Conservation (phyloP, 768 basidiomycete species). For the Lentinula edodes region DNA sequence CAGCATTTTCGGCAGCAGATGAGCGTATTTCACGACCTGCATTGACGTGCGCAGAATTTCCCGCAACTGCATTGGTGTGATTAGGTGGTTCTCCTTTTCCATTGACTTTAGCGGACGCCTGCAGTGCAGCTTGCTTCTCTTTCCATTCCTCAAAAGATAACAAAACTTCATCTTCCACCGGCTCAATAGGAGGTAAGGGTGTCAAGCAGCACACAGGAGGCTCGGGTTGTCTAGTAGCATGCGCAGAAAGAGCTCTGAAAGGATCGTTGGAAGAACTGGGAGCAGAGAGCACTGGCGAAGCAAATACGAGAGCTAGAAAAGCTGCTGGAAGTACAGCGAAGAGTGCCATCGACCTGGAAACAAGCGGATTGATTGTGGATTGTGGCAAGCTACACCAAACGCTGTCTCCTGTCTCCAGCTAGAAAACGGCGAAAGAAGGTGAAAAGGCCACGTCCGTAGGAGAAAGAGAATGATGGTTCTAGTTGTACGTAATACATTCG, state of each 20-base stretch:
- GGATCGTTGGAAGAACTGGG: constrained; percentile 47
- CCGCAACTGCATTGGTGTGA: constrained; percentile 8
- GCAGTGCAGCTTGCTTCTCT: constrained; percentile 47
- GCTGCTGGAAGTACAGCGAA: neutral
- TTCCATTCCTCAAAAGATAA: constrained; percentile 91
- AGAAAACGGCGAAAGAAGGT: neutral
- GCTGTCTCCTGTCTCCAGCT: neutral
- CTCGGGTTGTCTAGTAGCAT: constrained; percentile 43
- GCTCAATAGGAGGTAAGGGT: constrained; percentile 41
- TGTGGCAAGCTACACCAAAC: neutral
- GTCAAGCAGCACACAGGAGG: constrained; percentile 67
- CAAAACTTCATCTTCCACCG: constrained; percentile 56
- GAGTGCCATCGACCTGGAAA: neutral
- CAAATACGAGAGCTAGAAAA: neutral
- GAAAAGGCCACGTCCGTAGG: neutral
- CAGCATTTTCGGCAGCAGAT: constrained; percentile 1
- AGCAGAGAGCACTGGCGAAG: constrained; percentile 4
- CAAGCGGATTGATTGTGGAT: neutral
- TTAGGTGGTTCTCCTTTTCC: constrained; percentile 19
- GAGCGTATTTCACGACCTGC: constrained; percentile 7
- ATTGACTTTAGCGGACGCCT: constrained; percentile 23
- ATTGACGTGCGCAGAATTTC: neutral
- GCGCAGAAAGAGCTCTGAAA: constrained; percentile 51
- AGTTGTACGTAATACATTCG: neutral
- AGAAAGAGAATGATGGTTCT: neutral